Evolutionary conservation across 768 basidiomycete species (phyloP).

Genomic region (Strobilomyces confusus): DNA sequence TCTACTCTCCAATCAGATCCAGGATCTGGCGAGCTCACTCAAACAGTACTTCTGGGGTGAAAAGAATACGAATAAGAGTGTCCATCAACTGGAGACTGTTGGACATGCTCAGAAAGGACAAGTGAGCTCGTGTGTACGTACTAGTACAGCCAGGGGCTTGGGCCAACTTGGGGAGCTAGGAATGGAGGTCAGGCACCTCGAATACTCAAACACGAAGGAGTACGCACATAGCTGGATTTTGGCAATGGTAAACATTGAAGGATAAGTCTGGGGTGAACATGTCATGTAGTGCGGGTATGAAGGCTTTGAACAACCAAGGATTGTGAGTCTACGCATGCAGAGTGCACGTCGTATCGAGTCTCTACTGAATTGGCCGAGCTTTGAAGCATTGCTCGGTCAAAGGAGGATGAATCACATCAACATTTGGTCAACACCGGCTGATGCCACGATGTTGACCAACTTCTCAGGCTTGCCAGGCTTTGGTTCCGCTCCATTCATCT

Average conservation of each 20-base stretch:
- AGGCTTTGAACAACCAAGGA: slow-evolving; percentile 26
- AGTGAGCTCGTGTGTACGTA: too few species aligned
- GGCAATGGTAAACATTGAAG: too few species aligned
- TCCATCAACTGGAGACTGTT: too few species aligned
- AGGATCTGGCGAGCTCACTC: slow-evolving; percentile 66
- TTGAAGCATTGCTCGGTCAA: slow-evolving; percentile 3
- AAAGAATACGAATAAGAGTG: too few species aligned
- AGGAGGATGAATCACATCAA: slow-evolving; percentile 30
- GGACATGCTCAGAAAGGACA: too few species aligned
- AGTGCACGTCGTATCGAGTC: slow-evolving; percentile 26
- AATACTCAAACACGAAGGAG: too few species aligned
- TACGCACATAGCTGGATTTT: too few species aligned
- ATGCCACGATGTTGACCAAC: slow-evolving; percentile 64
- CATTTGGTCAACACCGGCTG: slow-evolving; percentile 65
- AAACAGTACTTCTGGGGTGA: too few species aligned
- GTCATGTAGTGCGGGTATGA: slow-evolving; percentile 30
- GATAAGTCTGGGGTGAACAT: too few species aligned
- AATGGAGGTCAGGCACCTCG: too few species aligned
- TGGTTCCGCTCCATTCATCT: slow-evolving; percentile 32
- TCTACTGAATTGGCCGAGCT: slow-evolving; percentile 12
- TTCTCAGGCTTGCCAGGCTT: slow-evolving; percentile 44
- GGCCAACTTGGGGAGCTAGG: too few species aligned
- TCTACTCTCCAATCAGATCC: slow-evolving; percentile 94
- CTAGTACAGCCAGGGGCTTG: too few species aligned
- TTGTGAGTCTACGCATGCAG: slow-evolving; percentile 26